A percentile compares a stretch with the other conserved stretches of the same genome.
These are phyloP conservation scores for Hypholoma fasciculare DNA, from an alignment of 768 basidiomycete species.

Conservation along the genomic window DNA sequence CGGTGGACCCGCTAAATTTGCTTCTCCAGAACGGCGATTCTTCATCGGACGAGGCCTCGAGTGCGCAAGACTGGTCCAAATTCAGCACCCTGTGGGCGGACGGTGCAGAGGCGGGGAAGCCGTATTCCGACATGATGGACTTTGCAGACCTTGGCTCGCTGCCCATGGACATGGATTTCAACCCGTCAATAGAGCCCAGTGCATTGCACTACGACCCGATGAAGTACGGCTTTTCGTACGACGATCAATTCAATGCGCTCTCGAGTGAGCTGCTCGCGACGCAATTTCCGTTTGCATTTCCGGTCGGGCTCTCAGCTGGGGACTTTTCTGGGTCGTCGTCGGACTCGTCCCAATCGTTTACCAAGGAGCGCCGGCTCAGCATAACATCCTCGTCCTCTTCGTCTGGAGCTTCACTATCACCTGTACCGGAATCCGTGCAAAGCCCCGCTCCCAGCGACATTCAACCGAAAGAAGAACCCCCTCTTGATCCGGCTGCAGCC, in stretches of 20 bases:
- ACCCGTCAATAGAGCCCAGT: slow-evolving; percentile 64
- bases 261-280: slow-evolving; percentile 21
- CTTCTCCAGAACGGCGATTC: slow-evolving; percentile 41
- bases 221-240: slow-evolving; percentile 26
- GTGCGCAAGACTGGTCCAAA: slow-evolving; percentile 55
- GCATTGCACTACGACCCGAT: slow-evolving; percentile 50
- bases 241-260: slow-evolving; percentile 22
- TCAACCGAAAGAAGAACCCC: slow-evolving; percentile 21
- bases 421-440: slow-evolving; percentile 40
- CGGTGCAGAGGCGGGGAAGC: slow-evolving; percentile 28
- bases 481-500: slow-evolving; percentile 36
- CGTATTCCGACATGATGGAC: slow-evolving; percentile 41
- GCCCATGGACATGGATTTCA: slow-evolving; percentile 63
- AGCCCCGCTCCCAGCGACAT: slow-evolving; percentile 26
- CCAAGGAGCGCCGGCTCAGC: slow-evolving; percentile 45
- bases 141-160: slow-evolving; percentile 39
- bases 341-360: slow-evolving; percentile 25
- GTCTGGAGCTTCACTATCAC: slow-evolving; percentile 55
- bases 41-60: slow-evolving; percentile 32
- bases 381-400: slow-evolving; percentile 56
- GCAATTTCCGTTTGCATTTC: slow-evolving; percentile 41
- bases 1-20: slow-evolving; percentile 59
- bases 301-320: slow-evolving; percentile 12
- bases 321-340: slow-evolving; percentile 18
- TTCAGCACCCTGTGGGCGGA: slow-evolving; percentile 52